Evolutionary conservation across 768 basidiomycete genomes (phyloP), one percentile per base, ranked within the genome.

Genomic region (Rhodotorula taiwanensis): DNA sequence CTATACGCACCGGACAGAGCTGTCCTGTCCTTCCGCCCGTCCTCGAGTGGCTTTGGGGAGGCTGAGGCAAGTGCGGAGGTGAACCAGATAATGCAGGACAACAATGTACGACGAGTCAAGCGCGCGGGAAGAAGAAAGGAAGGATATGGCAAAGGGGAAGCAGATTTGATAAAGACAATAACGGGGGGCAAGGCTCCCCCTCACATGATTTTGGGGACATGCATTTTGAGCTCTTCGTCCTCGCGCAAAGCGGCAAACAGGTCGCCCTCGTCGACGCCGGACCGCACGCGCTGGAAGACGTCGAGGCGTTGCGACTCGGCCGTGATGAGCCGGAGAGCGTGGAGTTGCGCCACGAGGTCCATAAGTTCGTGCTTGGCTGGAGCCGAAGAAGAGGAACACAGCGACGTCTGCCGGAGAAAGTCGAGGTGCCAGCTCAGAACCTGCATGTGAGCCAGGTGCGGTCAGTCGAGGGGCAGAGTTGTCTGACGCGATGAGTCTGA

Each of bases 361-460:
- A 72, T 49, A 52, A 72, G 62, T 31, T 71, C 62, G 20, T n/a
- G 11, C 34, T 68, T 67, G 13, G 62, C 55, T 2, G 71, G 70
- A 5, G 60, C 34, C 25, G 43, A 2, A 11, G 53, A 20, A 5
- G 58, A 31, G 4, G 58, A 15, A 53, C 70, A 34, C 54, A 67
- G 66, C 5, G 59, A 57, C 1, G 68, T 68, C 51, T 71, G 70
- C 10, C 61, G 58, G 14, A 70, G 55, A 43, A 72, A 72, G 47
- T 62, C 60, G 55, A 66, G 58, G 66, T 74, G 70, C 66, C 66
- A 72, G 20, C 55, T 42, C 33, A 74, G 51, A 48, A 73, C 68
- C 71, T 72, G 55, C 16, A 10, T 39, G 9, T 23, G 28, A 47
- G 25, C 6, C 15, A 5, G 20, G 16, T 4, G 11, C 9, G 23